These are phyloP conservation scores for Fusarium luffae DNA, from an alignment of 2,329 filamentous ascomycete genomes.

Conservation along the genomic window DNA sequence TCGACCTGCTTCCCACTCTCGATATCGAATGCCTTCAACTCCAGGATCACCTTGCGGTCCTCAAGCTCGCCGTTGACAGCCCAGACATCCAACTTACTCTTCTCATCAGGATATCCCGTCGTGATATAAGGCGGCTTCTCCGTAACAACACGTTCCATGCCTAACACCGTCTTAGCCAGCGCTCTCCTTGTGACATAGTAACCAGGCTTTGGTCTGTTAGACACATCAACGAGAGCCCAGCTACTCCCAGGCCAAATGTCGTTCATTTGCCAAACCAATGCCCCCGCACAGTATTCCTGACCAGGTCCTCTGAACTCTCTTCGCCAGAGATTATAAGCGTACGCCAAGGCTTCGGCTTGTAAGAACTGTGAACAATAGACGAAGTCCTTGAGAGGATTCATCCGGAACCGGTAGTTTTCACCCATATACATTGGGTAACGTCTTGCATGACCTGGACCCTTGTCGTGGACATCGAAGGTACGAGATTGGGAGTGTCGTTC, in stretches of 20 bases:
- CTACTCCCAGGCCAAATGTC: slow-evolving; percentile 18
- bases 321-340: slow-evolving; percentile 16
- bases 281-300: neutral
- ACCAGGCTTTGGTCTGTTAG: slow-evolving; percentile 1
- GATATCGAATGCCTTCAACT: neutral
- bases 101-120: neutral
- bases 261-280: slow-evolving; percentile 15
- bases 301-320: slow-evolving; percentile 1
- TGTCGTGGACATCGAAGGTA: slow-evolving; percentile 1
- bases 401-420: slow-evolving; percentile 1
- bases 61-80: neutral
- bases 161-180: neutral
- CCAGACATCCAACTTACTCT: neutral
- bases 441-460: slow-evolving; percentile 11
- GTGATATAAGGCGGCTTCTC: slow-evolving; percentile 11
- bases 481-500: neutral
- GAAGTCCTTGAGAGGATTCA: neutral
- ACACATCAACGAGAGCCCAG: neutral
- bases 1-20: neutral
- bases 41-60: neutral
- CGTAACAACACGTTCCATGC: neutral
- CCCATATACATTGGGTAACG: slow-evolving; percentile 16
- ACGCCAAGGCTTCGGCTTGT: neutral
- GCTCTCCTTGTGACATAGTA: slow-evolving; percentile 11
- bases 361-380: slow-evolving; percentile 10